A percentile compares a stretch with the other conserved stretches of the same genome.
Conservation (phyloP, 306 rosid species). For the Ziziphus jujuba region DNA sequence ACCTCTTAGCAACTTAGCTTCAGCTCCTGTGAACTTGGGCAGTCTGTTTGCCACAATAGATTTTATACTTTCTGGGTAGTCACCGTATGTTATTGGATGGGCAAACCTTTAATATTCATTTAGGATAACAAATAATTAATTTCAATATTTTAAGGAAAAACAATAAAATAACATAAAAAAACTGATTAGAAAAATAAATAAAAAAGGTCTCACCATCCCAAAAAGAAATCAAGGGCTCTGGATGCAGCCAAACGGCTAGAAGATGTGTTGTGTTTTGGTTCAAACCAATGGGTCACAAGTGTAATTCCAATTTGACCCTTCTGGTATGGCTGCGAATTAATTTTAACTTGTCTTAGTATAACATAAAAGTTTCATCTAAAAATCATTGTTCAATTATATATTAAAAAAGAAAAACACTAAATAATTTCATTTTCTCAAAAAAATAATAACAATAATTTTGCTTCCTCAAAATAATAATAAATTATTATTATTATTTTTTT, state of each 20-base stretch:
- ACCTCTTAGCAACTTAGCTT: constrained; percentile 15
- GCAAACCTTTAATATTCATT: constrained; percentile 13
- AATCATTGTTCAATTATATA: no score
- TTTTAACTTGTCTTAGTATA: background rate
- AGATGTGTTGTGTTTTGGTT: constrained; percentile 23
- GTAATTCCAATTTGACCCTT: constrained; percentile 46
- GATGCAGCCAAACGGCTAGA: constrained; percentile 35
- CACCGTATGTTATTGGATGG: constrained; percentile 26
- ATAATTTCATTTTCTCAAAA: background rate
- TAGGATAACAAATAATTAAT: background rate
- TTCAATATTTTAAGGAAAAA: background rate
- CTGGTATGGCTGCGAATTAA: constrained; percentile 32
- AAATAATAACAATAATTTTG: background rate
- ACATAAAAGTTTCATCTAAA: background rate
- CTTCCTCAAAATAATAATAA: background rate
- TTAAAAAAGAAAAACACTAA: background rate
- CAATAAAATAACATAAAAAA: no score
- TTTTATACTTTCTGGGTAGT: constrained; percentile 26
- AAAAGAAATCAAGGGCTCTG: constrained; percentile 39
- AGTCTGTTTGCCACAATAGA: constrained; percentile 18
- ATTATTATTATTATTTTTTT: background rate
- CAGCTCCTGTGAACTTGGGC: constrained; percentile 26
- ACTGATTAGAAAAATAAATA: background rate
- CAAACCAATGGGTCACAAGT: constrained; percentile 37
- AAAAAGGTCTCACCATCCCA: constrained; percentile 41